A percentile compares a stretch with the other conserved stretches of the same genome.
These are phyloP conservation scores for Odonthalia washingtoniensis DNA, from an alignment of 31 red algal genomes.

Conservation along the genomic window DNA sequence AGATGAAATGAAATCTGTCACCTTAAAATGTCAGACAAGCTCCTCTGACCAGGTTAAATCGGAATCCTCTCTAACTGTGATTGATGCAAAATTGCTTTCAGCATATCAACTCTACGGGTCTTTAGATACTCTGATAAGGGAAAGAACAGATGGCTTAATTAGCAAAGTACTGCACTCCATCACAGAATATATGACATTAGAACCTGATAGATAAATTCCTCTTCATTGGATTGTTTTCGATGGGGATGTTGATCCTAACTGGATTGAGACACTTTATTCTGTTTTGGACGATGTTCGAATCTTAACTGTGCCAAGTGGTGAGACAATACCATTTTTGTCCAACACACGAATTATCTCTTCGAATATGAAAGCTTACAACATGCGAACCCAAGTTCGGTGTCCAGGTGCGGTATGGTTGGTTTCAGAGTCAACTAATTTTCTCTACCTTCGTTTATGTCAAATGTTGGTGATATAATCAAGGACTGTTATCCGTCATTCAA, in stretches of 20 bases:
- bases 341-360: constrained; percentile 79
- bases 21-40: neutral
- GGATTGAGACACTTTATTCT: constrained; percentile 86
- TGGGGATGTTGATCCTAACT: constrained; percentile 89
- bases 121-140: constrained; percentile 72
- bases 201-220: constrained; percentile 4
- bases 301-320: constrained; percentile 78
- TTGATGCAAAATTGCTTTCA: constrained; percentile 83
- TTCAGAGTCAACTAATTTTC: constrained; percentile 50
- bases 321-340: constrained; percentile 67
- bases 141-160: constrained; percentile 87
- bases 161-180: constrained; percentile 64
- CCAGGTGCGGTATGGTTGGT: constrained; percentile 85
- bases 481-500: neutral
- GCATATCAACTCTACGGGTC: constrained; percentile 72
- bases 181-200: neutral
- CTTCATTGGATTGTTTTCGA: constrained; percentile 87
- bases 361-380: constrained; percentile 67
- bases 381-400: constrained; percentile 85
- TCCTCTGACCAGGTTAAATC: neutral
- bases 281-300: constrained; percentile 84
- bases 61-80: constrained; percentile 64
- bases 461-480: constrained; percentile 19
- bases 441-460: constrained; percentile 8
- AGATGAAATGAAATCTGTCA: constrained; percentile 43